phyloP scores from a whole-genome alignment of 208 protist species.

The Trypanosoma vivax region DNA sequence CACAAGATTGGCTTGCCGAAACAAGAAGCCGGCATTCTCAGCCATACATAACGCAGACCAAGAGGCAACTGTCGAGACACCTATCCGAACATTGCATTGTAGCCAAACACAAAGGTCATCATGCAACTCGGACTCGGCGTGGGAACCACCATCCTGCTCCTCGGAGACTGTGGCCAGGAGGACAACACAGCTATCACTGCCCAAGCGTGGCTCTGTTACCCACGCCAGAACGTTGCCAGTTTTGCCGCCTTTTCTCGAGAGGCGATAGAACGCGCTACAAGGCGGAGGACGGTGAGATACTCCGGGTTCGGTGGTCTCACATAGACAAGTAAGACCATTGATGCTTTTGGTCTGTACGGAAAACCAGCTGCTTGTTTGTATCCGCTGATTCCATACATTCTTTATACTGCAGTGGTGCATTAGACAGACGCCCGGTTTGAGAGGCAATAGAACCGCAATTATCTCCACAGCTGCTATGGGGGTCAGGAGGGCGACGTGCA shows the following conservation, averaged over 20 bases:
- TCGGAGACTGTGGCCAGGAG: conserved; percentile 17
- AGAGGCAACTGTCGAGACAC: conserved; percentile 4
- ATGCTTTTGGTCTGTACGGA: conserved; percentile 1
- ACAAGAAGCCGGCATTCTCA: conserved; percentile 22
- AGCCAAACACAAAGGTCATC: conserved; percentile 14
- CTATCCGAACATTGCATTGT: conserved; percentile 9
- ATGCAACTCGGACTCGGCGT: neutral
- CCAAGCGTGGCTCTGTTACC: conserved; percentile 36
- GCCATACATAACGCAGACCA: conserved; percentile 15
- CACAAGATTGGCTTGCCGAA: conserved; percentile 55
- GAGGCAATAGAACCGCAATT: conserved; percentile 5
- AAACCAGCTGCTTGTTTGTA: conserved; percentile 2
- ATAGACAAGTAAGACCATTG: no score
- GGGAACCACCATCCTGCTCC: neutral
- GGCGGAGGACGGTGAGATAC: conserved; percentile 1
- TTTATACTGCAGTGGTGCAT: neutral
- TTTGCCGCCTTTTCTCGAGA: neutral
- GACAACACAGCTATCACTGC: conserved; percentile 37
- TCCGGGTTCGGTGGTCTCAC: no score
- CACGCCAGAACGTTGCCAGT: conserved; percentile 20
- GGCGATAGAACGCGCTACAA: conserved; percentile 20
- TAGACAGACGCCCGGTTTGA: conserved; percentile 6
- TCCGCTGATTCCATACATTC: conserved; percentile 6
- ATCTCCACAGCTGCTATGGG: neutral
- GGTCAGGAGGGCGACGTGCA: neutral